Evolutionary conservation across 768 basidiomycete species (phyloP).

Genomic region (Lactarius tabidus): DNA sequence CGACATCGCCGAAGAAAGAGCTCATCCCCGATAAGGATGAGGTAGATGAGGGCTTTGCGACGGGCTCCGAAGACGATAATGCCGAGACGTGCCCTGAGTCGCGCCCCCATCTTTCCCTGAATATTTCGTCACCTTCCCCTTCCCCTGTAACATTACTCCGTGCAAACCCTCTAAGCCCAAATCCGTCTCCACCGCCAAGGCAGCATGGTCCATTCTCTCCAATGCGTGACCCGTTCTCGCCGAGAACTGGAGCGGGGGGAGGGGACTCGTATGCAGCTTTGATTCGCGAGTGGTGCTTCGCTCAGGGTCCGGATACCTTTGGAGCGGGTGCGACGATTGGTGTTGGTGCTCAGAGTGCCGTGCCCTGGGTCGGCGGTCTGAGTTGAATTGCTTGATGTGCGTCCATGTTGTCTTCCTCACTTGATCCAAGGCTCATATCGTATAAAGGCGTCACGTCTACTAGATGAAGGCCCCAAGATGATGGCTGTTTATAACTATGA

Average conservation of each 20-base stretch:
- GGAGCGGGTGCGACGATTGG: slow-evolving; percentile 9
- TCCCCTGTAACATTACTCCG: slow-evolving; percentile 1
- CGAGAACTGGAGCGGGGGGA: slow-evolving; percentile 2
- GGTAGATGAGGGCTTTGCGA: slow-evolving; percentile 25
- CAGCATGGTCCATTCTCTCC: slow-evolving; percentile 20
- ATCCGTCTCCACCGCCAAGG: slow-evolving; percentile 19
- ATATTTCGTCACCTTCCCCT: slow-evolving; percentile 17
- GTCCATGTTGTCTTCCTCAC: background rate
- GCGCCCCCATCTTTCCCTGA: slow-evolving; percentile 21
- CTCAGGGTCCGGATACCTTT: slow-evolving; percentile 22
- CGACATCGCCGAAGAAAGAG: background rate
- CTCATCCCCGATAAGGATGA: slow-evolving; percentile 11
- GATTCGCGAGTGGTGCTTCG: slow-evolving; percentile 27
- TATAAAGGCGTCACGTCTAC: background rate
- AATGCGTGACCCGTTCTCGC: slow-evolving; percentile 10
- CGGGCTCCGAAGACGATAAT: slow-evolving; percentile 22
- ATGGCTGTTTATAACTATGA: slow-evolving; percentile 19
- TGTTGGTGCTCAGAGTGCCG: slow-evolving; percentile 17
- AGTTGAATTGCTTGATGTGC: slow-evolving; percentile 5
- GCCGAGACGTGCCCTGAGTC: background rate
- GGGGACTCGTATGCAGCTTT: slow-evolving; percentile 22
- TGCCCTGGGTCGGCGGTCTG: slow-evolving; percentile 21
- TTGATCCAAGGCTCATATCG: background rate
- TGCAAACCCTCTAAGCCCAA: slow-evolving; percentile 9
- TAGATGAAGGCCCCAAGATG: background rate